A percentile compares a stretch with the other conserved stretches of the same genome.
phyloP scores from a whole-genome alignment of 2,329 filamentous ascomycete genomes.

The Colletotrichum somersetense region DNA sequence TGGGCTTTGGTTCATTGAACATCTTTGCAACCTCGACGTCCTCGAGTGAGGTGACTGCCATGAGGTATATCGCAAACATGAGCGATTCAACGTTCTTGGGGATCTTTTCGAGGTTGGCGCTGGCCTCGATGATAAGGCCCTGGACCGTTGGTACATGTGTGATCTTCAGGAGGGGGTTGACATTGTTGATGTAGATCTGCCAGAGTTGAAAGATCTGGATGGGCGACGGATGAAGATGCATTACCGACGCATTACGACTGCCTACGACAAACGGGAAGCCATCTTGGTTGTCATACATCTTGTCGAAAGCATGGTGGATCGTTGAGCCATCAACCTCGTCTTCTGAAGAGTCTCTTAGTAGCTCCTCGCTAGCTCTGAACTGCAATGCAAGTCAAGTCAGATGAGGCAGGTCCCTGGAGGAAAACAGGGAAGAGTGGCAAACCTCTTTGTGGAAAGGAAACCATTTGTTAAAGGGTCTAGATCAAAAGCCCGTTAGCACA shows the following conservation, averaged over 20 bases:
- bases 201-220: constrained; percentile 75
- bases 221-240: constrained; percentile 64
- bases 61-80: constrained; percentile 75
- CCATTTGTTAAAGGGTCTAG: constrained; percentile 57
- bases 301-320: constrained; percentile 70
- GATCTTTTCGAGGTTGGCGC: constrained; percentile 66
- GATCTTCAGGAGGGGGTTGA: constrained; percentile 77
- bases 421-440: constrained; percentile 23
- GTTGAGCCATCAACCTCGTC: constrained; percentile 67
- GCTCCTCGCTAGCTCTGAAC: constrained; percentile 64
- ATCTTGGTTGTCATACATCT: constrained; percentile 68
- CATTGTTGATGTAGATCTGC: constrained; percentile 78
- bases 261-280: constrained; percentile 70
- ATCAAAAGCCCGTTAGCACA: constrained; percentile 15
- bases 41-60: constrained; percentile 69
- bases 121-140: constrained; percentile 72
- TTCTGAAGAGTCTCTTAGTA: constrained; percentile 67
- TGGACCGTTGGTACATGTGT: constrained; percentile 76
- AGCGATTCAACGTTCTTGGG: constrained; percentile 72
- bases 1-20: constrained; percentile 65
- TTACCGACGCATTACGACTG: constrained; percentile 57
- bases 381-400: constrained; percentile 45
- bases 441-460: constrained; percentile 67
- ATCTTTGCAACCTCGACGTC: constrained; percentile 65
- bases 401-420: not conserved